A percentile compares a stretch with the other conserved stretches of the same genome.
Evolutionary conservation across 768 basidiomycete genomes (phyloP).

Genomic region (Leccinum sublutescens): DNA sequence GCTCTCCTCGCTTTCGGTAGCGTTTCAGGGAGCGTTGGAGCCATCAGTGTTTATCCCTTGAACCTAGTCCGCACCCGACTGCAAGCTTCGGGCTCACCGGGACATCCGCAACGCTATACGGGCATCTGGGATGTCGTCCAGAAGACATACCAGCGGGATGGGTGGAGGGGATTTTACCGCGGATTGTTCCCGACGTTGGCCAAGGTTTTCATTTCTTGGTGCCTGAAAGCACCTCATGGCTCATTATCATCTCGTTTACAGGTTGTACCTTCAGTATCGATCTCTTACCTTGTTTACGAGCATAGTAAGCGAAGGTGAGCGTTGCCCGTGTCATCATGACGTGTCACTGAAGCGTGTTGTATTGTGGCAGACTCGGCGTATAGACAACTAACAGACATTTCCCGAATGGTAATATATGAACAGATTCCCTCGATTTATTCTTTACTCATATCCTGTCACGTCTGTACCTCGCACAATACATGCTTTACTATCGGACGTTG

Average conservation of each 20-base stretch:
- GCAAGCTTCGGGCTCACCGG: slow-evolving; percentile 94
- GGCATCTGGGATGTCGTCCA: slow-evolving; percentile 83
- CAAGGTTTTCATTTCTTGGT: slow-evolving; percentile 52
- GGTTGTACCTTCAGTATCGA: slow-evolving; percentile 96
- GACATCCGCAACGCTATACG: slow-evolving; percentile 88
- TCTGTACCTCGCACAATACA: slow-evolving; percentile 29
- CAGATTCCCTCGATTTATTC: slow-evolving; percentile 26
- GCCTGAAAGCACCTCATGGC: not conserved
- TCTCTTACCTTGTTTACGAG: slow-evolving; percentile 95
- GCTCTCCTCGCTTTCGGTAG: slow-evolving; percentile 90
- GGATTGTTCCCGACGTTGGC: slow-evolving; percentile 90
- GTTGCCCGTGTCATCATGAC: not conserved
- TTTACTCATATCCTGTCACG: slow-evolving; percentile 24
- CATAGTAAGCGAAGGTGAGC: slow-evolving; percentile 76
- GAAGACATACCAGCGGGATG: slow-evolving; percentile 81
- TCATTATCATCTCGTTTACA: slow-evolving; percentile 28
- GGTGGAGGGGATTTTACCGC: slow-evolving; percentile 93
- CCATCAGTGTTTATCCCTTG: slow-evolving; percentile 88
- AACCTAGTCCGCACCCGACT: slow-evolving; percentile 91
- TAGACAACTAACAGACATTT: slow-evolving; percentile 30
- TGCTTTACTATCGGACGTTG: slow-evolving; percentile 10
- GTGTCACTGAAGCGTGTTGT: slow-evolving; percentile 4
- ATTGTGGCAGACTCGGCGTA: slow-evolving; percentile 55
- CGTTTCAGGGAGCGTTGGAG: slow-evolving; percentile 90
- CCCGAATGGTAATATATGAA: slow-evolving; percentile 19